These are phyloP conservation scores for slime mould (Dictyostelium discoideum) DNA, from an alignment of 78 protist species.

Conservation along the genomic window DNA sequence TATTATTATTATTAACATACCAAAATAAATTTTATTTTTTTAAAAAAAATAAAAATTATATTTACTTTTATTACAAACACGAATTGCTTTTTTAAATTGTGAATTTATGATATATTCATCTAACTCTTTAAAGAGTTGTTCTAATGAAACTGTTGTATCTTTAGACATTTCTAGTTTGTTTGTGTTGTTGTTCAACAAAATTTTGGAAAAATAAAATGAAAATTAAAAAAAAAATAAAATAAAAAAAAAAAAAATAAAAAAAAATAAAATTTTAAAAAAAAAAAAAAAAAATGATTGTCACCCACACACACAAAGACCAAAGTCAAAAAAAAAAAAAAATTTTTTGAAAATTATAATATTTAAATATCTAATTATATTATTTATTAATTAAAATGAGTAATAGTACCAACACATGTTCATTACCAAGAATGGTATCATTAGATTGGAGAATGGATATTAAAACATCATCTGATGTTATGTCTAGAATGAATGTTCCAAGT, in stretches of 20 bases:
- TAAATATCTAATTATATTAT: neutral
- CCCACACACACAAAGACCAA: neutral
- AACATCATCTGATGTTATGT: constrained; percentile 66
- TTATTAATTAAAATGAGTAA: constrained; percentile 9
- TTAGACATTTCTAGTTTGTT: neutral
- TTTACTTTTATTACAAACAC: constrained; percentile 75
- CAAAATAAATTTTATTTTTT: neutral
- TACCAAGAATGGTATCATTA: constrained; percentile 67
- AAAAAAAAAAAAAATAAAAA: neutral
- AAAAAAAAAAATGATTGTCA: neutral
- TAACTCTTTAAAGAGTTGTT: constrained; percentile 42
- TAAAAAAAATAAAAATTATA: neutral
- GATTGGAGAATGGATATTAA: constrained; percentile 90
- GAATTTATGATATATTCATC: constrained; percentile 38
- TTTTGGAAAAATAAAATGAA: neutral
- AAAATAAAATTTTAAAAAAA: neutral
- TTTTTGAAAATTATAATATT: no score
- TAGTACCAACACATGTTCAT: constrained; percentile 34
- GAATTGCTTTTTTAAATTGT: constrained; percentile 63
- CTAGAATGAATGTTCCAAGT: constrained; percentile 83
- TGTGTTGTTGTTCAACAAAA: neutral
- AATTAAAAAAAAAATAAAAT: neutral
- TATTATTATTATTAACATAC: neutral
- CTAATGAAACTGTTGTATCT: neutral
- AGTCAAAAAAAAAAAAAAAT: neutral